These are phyloP conservation scores for Debaryomyces coudertii DNA, from an alignment of 1,139 yeast species.

Conservation along the genomic window DNA sequence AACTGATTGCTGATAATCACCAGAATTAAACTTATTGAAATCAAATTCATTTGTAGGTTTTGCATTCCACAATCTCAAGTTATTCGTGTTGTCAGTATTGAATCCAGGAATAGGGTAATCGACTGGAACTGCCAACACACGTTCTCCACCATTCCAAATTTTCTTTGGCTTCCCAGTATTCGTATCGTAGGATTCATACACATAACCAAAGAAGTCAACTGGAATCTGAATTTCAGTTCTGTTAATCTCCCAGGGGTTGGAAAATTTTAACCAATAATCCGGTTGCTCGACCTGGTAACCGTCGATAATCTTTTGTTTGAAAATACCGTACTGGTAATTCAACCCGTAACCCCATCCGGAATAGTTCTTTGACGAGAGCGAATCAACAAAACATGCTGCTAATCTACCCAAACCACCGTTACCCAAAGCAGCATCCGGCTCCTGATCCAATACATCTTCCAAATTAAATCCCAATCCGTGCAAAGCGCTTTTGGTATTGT, in stretches of 20 bases:
- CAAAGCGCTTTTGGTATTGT: slow-evolving; percentile 57
- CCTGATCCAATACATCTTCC: slow-evolving; percentile 83
- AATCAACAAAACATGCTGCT: slow-evolving; percentile 94
- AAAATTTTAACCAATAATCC: slow-evolving; percentile 87
- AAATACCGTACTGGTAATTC: slow-evolving; percentile 91
- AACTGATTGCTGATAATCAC: slow-evolving; percentile 88
- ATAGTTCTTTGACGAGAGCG: slow-evolving; percentile 81
- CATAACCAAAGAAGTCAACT: slow-evolving; percentile 89
- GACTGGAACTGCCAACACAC: slow-evolving; percentile 88
- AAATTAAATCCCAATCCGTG: slow-evolving; percentile 81
- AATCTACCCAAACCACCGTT: slow-evolving; percentile 95
- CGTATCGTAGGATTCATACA: slow-evolving; percentile 61
- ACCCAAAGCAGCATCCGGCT: slow-evolving; percentile 94
- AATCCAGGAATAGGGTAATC: slow-evolving; percentile 95
- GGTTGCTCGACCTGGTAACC: slow-evolving; percentile 95
- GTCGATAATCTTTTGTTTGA: slow-evolving; percentile 85
- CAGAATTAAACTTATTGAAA: slow-evolving; percentile 87
- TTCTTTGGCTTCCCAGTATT: slow-evolving; percentile 53
- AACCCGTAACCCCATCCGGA: slow-evolving; percentile 98
- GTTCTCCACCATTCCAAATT: slow-evolving; percentile 86
- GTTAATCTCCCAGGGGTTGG: slow-evolving; percentile 93
- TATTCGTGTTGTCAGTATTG: slow-evolving; percentile 81
- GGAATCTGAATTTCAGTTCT: slow-evolving; percentile 88
- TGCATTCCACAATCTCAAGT: slow-evolving; percentile 88
- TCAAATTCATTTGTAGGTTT: slow-evolving; percentile 91